These are phyloP conservation scores for Diospyros lotus DNA, from an alignment of 148 eudicot genomes.

Conservation along the genomic window DNA sequence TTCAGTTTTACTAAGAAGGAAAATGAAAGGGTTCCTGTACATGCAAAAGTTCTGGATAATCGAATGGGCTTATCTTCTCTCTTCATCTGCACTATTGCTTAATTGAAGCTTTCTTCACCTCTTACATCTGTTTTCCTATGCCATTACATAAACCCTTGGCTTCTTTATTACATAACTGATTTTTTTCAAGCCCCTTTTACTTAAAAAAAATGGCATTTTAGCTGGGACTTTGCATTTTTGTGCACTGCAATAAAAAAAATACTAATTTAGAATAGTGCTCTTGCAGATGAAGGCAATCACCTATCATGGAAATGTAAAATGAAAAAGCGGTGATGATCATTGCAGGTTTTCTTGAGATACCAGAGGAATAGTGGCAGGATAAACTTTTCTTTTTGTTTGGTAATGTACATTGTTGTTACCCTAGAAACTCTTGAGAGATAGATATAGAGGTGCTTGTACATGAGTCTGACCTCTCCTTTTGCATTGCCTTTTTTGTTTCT, in stretches of 20 bases:
- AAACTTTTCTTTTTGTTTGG: conserved; percentile 26
- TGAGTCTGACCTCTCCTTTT: conserved; percentile 42
- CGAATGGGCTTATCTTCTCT: not conserved
- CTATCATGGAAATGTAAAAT: conserved; percentile 19
- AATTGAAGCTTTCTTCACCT: not conserved
- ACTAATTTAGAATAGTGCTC: conserved; percentile 10
- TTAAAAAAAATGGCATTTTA: not conserved
- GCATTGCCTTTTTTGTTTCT: conserved; percentile 7
- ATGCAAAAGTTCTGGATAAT: not conserved
- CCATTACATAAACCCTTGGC: too few species aligned
- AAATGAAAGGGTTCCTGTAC: not conserved
- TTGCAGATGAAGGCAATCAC: conserved; percentile 28
- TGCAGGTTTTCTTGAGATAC: conserved; percentile 11
- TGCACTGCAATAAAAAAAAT: not conserved
- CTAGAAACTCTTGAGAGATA: conserved; percentile 43
- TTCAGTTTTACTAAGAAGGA: not conserved
- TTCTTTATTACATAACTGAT: not conserved
- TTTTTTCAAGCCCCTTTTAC: not conserved
- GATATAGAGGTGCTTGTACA: conserved; percentile 72
- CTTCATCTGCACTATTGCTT: not conserved
- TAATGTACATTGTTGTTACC: conserved; percentile 51
- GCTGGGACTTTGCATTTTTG: not conserved
- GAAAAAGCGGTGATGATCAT: conserved; percentile 13
- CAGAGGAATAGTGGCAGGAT: conserved; percentile 28
- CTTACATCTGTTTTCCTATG: not conserved